Conservation (phyloP, 2,329 filamentous ascomycete genomes). For the Keithomyces neogunnii region DNA sequence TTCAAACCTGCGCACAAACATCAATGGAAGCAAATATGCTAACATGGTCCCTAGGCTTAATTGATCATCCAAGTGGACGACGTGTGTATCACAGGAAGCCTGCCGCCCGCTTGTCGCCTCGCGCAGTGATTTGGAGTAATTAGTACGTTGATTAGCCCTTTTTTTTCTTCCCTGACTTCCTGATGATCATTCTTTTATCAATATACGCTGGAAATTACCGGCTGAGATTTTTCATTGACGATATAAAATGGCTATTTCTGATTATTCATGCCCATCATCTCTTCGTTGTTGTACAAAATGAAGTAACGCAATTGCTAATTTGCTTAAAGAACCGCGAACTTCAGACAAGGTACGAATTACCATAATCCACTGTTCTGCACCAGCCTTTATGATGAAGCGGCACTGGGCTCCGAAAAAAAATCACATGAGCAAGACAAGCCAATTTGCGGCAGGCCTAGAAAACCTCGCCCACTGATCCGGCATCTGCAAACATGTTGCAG, state of each 20-base stretch:
- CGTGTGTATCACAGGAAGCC: background rate
- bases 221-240: slow-evolving; percentile 70
- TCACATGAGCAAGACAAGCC: slow-evolving; percentile 72
- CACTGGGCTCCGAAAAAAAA: slow-evolving; percentile 92
- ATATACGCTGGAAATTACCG: slow-evolving; percentile 92
- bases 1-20: background rate
- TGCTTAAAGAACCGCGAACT: slow-evolving; percentile 6
- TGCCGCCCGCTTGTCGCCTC: background rate
- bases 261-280: slow-evolving; percentile 28
- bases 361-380: slow-evolving; percentile 9
- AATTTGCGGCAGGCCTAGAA: slow-evolving; percentile 98
- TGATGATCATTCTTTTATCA: slow-evolving; percentile 61
- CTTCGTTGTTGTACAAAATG: slow-evolving; percentile 1
- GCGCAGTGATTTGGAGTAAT: background rate
- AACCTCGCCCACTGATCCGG: slow-evolving; percentile 93
- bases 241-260: slow-evolving; percentile 84
- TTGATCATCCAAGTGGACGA: slow-evolving; percentile 9
- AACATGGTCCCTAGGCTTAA: slow-evolving; percentile 10
- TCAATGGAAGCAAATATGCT: slow-evolving; percentile 13
- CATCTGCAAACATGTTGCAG: slow-evolving; percentile 10
- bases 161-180: slow-evolving; percentile 10
- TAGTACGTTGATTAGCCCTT: slow-evolving; percentile 21
- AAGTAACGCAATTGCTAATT: slow-evolving; percentile 21
- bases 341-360: slow-evolving; percentile 25
- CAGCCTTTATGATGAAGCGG: slow-evolving; percentile 68